phyloP scores from a whole-genome alignment of 2,329 filamentous ascomycete species.

The Fusarium nodosum region DNA sequence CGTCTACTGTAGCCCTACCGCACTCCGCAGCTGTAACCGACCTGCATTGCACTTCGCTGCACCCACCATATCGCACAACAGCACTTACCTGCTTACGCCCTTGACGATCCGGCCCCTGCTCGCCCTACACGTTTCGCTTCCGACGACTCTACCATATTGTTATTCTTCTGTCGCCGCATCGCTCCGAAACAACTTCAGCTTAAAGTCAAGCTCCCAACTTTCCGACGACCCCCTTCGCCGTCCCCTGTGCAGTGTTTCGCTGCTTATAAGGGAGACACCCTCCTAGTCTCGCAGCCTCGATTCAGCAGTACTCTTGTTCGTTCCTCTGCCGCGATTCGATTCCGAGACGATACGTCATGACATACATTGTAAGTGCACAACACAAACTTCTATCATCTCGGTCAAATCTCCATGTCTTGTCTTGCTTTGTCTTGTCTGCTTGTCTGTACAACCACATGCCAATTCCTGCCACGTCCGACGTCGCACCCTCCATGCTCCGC shows the following conservation, averaged over 20 bases:
- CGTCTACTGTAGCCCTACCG: slow-evolving; percentile 26
- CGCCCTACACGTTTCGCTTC: slow-evolving; percentile 18
- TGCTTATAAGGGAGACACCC: slow-evolving; percentile 33
- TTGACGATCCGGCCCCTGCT: slow-evolving; percentile 34
- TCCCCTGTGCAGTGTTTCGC: slow-evolving; percentile 29
- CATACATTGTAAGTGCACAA: slow-evolving; percentile 57
- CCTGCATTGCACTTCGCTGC: slow-evolving; percentile 17
- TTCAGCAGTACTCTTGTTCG: slow-evolving; percentile 16
- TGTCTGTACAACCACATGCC: slow-evolving; percentile 37
- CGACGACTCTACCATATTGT: slow-evolving; percentile 14
- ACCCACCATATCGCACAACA: slow-evolving; percentile 6
- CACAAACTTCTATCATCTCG: slow-evolving; percentile 32
- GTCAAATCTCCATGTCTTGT: slow-evolving; percentile 33
- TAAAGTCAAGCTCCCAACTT: slow-evolving; percentile 24
- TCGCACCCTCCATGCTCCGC: slow-evolving; percentile 37
- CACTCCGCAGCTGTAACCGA: slow-evolving; percentile 8
- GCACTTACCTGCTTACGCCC: slow-evolving; percentile 19
- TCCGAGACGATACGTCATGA: slow-evolving; percentile 55
- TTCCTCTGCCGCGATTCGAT: slow-evolving; percentile 37
- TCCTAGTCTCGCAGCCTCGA: slow-evolving; percentile 35
- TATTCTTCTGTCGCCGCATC: slow-evolving; percentile 13
- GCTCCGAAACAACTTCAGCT: slow-evolving; percentile 32
- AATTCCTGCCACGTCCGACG: slow-evolving; percentile 46
- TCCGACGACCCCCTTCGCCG: neutral
- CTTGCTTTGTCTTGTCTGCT: slow-evolving; percentile 15